Percentiles rank a stretch among this genome's conserved stretches.
Evolutionary conservation across 305 asterid genomes (phyloP).

Genomic region (Solanum hybrid): DNA sequence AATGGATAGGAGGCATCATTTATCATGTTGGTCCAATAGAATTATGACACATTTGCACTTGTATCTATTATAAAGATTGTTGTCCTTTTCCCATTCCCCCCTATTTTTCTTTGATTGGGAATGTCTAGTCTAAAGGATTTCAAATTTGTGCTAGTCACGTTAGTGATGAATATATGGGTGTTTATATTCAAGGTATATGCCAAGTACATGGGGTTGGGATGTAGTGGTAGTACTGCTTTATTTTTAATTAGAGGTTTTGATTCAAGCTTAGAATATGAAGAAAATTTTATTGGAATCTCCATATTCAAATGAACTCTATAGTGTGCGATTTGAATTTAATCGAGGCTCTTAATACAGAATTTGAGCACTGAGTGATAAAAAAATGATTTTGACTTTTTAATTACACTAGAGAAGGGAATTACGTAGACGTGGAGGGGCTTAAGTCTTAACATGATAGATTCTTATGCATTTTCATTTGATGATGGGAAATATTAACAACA

Average conservation of each 20-base stretch:
- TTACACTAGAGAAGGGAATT: neutral
- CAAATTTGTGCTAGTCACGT: slow-evolving; percentile 25
- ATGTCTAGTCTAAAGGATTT: neutral
- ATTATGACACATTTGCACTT: neutral
- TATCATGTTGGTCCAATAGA: slow-evolving; percentile 11
- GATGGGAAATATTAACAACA: neutral
- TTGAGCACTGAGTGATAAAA: neutral
- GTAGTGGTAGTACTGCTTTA: fast-evolving
- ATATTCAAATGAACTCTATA: fast-evolving
- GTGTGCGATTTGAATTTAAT: neutral
- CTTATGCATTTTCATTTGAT: neutral
- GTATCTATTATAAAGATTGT: neutral
- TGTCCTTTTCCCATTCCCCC: neutral
- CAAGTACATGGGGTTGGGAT: neutral
- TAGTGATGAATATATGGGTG: slow-evolving; percentile 1
- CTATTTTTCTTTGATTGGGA: neutral
- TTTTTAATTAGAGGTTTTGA: too few species aligned
- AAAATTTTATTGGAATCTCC: too few species aligned
- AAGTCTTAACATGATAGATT: neutral
- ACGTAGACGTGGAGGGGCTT: neutral
- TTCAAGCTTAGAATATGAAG: too few species aligned
- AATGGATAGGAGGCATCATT: neutral
- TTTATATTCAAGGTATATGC: neutral
- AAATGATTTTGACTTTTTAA: neutral
- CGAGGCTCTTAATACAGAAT: too few species aligned